These are phyloP conservation scores for Papiliotrema fonsecae DNA, from an alignment of 1,284 basidiomycete genomes.

Conservation along the genomic window DNA sequence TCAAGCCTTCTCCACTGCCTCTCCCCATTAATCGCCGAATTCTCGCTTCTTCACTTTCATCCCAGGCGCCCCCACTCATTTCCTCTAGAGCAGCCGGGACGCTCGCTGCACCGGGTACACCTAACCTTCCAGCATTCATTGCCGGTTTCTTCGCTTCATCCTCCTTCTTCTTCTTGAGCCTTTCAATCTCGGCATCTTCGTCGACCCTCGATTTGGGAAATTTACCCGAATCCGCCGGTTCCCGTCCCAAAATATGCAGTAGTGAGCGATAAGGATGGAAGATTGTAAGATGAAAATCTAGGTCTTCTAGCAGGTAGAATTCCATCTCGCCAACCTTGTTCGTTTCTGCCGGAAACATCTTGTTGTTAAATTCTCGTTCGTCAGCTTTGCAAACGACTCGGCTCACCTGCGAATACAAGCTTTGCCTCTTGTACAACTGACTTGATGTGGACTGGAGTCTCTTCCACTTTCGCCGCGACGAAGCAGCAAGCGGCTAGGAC, in stretches of 20 bases:
- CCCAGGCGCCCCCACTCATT: slow-evolving; percentile 13
- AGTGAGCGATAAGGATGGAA: slow-evolving; percentile 93
- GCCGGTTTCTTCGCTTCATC: slow-evolving; percentile 23
- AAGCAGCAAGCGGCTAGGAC: slow-evolving; percentile 92
- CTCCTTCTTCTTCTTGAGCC: slow-evolving; percentile 28
- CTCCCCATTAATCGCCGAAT: slow-evolving; percentile 39
- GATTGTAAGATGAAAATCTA: slow-evolving; percentile 88
- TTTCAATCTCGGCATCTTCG: slow-evolving; percentile 39
- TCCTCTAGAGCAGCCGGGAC: not conserved
- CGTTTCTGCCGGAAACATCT: slow-evolving; percentile 75
- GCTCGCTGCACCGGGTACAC: not conserved
- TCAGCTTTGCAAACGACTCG: slow-evolving; percentile 3
- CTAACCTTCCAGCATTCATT: not conserved
- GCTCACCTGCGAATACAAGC: slow-evolving; percentile 68
- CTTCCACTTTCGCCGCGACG: slow-evolving; percentile 93
- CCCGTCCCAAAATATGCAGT: slow-evolving; percentile 62
- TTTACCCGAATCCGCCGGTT: slow-evolving; percentile 42
- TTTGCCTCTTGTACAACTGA: slow-evolving; percentile 80
- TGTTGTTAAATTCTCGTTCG: slow-evolving; percentile 59
- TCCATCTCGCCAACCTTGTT: slow-evolving; percentile 97
- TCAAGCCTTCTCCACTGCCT: slow-evolving; percentile 45
- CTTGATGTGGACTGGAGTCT: slow-evolving; percentile 92
- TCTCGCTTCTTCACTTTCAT: slow-evolving; percentile 34
- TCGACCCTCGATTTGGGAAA: slow-evolving; percentile 35
- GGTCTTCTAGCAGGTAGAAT: slow-evolving; percentile 93